Evolutionary conservation across 768 basidiomycete species (phyloP).

Genomic region (Lactarius vividus): DNA sequence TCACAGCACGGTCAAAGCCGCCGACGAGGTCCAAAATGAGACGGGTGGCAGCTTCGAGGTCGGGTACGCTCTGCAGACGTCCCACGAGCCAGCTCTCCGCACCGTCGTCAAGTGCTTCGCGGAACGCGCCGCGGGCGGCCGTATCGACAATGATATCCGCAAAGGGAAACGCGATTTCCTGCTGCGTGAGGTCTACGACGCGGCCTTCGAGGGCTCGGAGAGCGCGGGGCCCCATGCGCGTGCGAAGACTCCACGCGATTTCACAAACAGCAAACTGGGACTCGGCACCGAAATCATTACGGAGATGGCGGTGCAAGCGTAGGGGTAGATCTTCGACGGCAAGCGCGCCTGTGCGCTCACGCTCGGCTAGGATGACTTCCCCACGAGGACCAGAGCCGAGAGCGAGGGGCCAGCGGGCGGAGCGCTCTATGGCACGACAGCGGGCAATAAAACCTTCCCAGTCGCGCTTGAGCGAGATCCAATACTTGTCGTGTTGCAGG

Average conservation of each 20-base stretch:
- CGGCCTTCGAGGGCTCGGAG: constrained; percentile 50
- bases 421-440: constrained; percentile 86
- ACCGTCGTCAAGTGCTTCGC: constrained; percentile 57
- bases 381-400: constrained; percentile 47
- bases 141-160: constrained; percentile 72
- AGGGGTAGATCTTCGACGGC: constrained; percentile 68
- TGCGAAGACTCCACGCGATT: constrained; percentile 60
- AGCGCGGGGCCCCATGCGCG: constrained; percentile 43
- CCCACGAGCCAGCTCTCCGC: constrained; percentile 59
- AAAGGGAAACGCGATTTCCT: constrained; percentile 76
- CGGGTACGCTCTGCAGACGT: constrained; percentile 53
- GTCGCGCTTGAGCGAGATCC: constrained; percentile 82
- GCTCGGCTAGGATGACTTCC: constrained; percentile 64
- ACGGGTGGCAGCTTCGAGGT: constrained; percentile 55
- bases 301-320: constrained; percentile 50
- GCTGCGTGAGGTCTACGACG: constrained; percentile 62
- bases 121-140: constrained; percentile 50
- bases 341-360: constrained; percentile 69
- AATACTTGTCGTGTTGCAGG: constrained; percentile 72
- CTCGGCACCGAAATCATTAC: constrained; percentile 44
- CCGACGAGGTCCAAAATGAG: constrained; percentile 67
- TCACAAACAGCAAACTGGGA: constrained; percentile 56
- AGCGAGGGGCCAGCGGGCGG: constrained; percentile 75
- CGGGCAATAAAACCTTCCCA: constrained; percentile 96
- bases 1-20: constrained; percentile 65